Base-by-base conservation (phyloP, 2,329 filamentous ascomycete genomes). In the Diaporthe sp. region DNA sequence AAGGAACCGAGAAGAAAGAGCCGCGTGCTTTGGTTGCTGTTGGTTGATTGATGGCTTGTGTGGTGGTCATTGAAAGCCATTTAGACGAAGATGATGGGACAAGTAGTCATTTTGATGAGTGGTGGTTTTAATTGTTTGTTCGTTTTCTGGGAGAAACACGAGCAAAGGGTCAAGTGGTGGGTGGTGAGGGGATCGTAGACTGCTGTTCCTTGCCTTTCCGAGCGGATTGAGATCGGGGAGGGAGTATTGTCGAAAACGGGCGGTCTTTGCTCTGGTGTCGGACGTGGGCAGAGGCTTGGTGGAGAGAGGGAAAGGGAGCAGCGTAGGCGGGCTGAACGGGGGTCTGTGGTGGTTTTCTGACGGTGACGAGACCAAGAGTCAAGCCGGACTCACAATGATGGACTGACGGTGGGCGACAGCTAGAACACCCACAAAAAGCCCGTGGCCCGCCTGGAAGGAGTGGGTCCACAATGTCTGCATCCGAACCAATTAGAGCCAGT, bases 1-100 rank as follows among this genome's bases (percentile, higher is more conserved):
- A 74, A 68, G 44, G 57, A 71, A 75, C 79, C 78, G 72, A 76
- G 62, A 78, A 77, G 78, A 80, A 80, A 82, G 80, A 74, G 75
- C 78, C 76, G 72, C 78, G 42, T 71, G 76, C 62, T 72, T 46
- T 75, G 44, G 77, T 77, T 79, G 76, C 42, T 62, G 42, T 61
- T 78, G 78, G 76, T 70, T 34, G 72, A 68, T 74, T 77, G 78
- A 74, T 76, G 79, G 78, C 78, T 75, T 80, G 74, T 78, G 72
- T 76, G 74, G 72, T 76, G 74, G 62, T 76, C 76, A 77, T 76
- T 77, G 75, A 73, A 78, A 81, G 81, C 80, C 83, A 83, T 84
- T 80, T 85, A 85, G 79, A 77, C 72, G 68, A 67, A 58, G 34
- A 46, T 73, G 39, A 46, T 71, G 22, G 10, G 8, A 42, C 28